Conservation (phyloP, 176 grass and related monocot genomes). For the Oryza glumipatula region DNA sequence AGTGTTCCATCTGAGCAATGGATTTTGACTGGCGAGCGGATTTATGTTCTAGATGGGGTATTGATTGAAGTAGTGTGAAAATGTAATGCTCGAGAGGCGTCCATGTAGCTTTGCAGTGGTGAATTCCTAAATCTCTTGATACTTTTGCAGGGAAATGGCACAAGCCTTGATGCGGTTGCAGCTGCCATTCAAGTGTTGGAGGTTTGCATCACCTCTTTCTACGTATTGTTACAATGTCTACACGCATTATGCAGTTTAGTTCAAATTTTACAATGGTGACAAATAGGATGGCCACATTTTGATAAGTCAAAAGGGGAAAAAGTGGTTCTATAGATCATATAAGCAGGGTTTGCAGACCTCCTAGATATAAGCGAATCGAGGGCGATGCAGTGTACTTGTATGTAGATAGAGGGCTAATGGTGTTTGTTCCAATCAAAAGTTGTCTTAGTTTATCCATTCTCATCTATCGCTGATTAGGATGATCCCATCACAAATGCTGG, state of each 20-base stretch:
- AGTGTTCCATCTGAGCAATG: background rate
- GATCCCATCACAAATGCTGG: conserved; percentile 89
- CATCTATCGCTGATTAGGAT: conserved; percentile 58
- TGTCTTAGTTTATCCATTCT: conserved; percentile 19
- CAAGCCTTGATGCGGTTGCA: conserved; percentile 79
- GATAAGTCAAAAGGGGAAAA: background rate
- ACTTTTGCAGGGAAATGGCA: conserved; percentile 59
- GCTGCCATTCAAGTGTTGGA: conserved; percentile 87
- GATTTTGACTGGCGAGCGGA: background rate
- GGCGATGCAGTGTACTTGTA: background rate
- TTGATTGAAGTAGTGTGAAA: background rate
- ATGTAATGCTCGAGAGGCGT: background rate
- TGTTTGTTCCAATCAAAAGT: conserved; percentile 34
- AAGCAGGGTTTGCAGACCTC: conserved; percentile 7
- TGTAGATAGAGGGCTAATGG: background rate
- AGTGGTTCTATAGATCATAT: background rate
- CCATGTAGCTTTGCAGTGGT: conserved; percentile 6
- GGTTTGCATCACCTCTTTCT: conserved; percentile 38
- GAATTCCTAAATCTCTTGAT: conserved; percentile 26
- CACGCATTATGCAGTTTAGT: background rate
- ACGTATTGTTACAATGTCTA: background rate
- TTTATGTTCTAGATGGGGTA: background rate
- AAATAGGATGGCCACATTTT: background rate
- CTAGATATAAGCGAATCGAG: background rate
- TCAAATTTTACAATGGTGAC: background rate